These are phyloP conservation scores for Magnusiomyces suaveolens DNA, from an alignment of 1,139 yeast species.

Conservation along the genomic window DNA sequence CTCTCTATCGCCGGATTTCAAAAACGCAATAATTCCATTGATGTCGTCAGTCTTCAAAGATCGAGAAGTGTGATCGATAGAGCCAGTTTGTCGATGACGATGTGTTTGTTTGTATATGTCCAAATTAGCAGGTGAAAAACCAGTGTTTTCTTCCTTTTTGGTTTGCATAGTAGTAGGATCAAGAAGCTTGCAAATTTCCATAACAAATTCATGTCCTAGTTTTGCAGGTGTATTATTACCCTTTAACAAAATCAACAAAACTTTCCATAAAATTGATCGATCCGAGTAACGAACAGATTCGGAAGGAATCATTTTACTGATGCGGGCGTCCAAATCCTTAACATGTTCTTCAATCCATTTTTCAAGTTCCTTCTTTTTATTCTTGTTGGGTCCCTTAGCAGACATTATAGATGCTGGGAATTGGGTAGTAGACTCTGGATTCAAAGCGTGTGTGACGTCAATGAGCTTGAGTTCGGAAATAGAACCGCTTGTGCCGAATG, in stretches of 20 bases:
- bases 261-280: conserved; percentile 28
- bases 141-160: conserved; percentile 13
- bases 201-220: conserved; percentile 10
- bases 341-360: conserved; percentile 41
- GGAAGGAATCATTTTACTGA: conserved; percentile 13
- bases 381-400: conserved; percentile 34
- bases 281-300: conserved; percentile 17
- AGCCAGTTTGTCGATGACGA: conserved; percentile 8
- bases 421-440: conserved; percentile 27
- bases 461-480: conserved; percentile 26
- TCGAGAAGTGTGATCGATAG: conserved; percentile 15
- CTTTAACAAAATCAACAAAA: conserved; percentile 24
- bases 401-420: conserved; percentile 57
- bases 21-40: conserved; percentile 26
- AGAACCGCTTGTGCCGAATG: conserved; percentile 25
- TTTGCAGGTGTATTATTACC: conserved; percentile 19
- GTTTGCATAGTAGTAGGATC: conserved; percentile 16
- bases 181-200: conserved; percentile 9
- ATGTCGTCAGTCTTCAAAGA: conserved; percentile 29
- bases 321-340: conserved; percentile 7
- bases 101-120: conserved; percentile 14
- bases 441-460: conserved; percentile 27
- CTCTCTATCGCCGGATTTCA: conserved; percentile 57
- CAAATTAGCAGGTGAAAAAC: conserved; percentile 12
- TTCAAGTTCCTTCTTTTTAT: conserved; percentile 54